These are phyloP conservation scores for Escallonia herrerae DNA, from an alignment of 129 eudicot genomes.

Conservation along the genomic window DNA sequence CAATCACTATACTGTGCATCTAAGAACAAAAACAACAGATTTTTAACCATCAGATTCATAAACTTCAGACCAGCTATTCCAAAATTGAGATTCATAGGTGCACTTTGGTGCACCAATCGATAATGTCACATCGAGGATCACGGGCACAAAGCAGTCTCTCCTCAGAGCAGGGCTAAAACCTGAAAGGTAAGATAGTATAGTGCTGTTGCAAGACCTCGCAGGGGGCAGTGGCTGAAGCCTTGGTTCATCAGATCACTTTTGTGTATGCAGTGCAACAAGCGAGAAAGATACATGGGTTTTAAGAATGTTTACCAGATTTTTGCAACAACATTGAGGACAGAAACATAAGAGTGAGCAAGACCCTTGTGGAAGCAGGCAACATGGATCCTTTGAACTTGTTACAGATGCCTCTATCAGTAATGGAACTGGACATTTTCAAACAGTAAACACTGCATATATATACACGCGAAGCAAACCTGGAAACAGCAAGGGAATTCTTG, in stretches of 20 bases:
- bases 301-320: slow-evolving; percentile 1
- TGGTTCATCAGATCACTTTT: too few relatives aligned
- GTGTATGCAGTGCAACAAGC: background rate
- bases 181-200: too few relatives aligned
- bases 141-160: too few relatives aligned
- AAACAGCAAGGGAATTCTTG: background rate
- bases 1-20: slow-evolving; percentile 51
- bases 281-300: background rate
- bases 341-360: background rate
- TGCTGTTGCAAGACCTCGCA: background rate
- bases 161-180: too few relatives aligned
- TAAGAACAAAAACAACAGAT: slow-evolving; percentile 3
- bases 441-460: background rate
- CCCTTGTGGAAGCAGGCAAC: background rate
- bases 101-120: too few relatives aligned
- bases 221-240: background rate
- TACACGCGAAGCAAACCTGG: background rate
- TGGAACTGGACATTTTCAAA: background rate
- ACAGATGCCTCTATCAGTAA: background rate
- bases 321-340: background rate
- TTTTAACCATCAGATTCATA: background rate
- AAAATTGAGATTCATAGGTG: too few relatives aligned
- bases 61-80: too few relatives aligned
- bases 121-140: too few relatives aligned
- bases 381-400: background rate